phyloP scores from a whole-genome alignment of 2,329 filamentous ascomycete genomes.

The Aspergillus sp. region DNA sequence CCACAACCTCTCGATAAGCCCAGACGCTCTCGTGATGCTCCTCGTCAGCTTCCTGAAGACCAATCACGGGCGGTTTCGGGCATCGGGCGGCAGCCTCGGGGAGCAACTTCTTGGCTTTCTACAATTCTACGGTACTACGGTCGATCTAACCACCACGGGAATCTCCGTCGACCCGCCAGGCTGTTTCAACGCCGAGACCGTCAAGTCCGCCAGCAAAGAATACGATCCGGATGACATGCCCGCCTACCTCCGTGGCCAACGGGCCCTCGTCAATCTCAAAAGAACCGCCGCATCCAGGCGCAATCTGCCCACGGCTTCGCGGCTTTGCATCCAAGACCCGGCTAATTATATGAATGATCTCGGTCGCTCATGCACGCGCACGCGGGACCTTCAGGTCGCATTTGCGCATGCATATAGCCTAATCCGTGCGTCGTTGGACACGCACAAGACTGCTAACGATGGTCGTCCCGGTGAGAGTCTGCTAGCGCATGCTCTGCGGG shows the following conservation, averaged over 20 bases:
- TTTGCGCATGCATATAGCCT: slow-evolving; percentile 34
- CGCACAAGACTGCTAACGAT: slow-evolving; percentile 21
- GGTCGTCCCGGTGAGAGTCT: slow-evolving; percentile 17
- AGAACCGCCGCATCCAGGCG: slow-evolving; percentile 30
- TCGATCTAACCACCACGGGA: slow-evolving; percentile 48
- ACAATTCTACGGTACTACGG: slow-evolving; percentile 46
- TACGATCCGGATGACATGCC: slow-evolving; percentile 13
- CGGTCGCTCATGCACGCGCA: slow-evolving; percentile 49
- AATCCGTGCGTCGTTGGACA: slow-evolving; percentile 23
- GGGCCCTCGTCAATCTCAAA: slow-evolving; percentile 37
- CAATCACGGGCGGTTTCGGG: slow-evolving; percentile 33
- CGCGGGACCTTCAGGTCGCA: slow-evolving; percentile 51
- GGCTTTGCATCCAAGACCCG: slow-evolving; percentile 60
- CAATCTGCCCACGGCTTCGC: slow-evolving; percentile 29
- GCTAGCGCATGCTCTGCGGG: slow-evolving; percentile 24
- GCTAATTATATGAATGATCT: slow-evolving; percentile 59
- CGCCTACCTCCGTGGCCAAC: slow-evolving; percentile 38
- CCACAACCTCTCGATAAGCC: slow-evolving; percentile 50
- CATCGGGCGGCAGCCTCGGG: slow-evolving; percentile 33
- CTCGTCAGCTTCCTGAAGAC: slow-evolving; percentile 55
- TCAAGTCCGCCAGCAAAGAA: slow-evolving; percentile 15
- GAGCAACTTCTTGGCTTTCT: slow-evolving; percentile 51
- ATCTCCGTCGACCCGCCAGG: slow-evolving; percentile 51
- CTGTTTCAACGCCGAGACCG: slow-evolving; percentile 36
- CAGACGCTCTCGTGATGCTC: slow-evolving; percentile 59